Conservation (phyloP, 805 yeast genomes). For the Yarrowia sp. region DNA sequence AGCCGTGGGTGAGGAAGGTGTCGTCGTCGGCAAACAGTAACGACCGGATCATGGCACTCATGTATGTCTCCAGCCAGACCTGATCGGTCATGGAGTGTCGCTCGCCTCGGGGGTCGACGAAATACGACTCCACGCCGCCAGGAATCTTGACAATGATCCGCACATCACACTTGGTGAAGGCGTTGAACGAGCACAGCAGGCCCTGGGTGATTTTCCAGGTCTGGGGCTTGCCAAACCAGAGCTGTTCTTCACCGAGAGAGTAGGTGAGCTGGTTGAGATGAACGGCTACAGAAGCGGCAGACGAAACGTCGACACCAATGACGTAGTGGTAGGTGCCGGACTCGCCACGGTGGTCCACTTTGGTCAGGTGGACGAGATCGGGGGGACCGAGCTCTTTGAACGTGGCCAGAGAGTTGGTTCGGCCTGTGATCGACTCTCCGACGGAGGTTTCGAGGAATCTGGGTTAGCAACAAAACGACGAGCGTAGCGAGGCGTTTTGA, state of each 20-base stretch:
- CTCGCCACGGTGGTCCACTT: slow-evolving; percentile 55
- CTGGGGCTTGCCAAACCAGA: slow-evolving; percentile 73
- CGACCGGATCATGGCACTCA: slow-evolving; percentile 76
- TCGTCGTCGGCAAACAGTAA: slow-evolving; percentile 82
- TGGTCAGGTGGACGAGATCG: slow-evolving; percentile 65
- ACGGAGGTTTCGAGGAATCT: slow-evolving; percentile 57
- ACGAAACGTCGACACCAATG: slow-evolving; percentile 61
- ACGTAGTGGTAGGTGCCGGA: slow-evolving; percentile 62
- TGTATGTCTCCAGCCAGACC: slow-evolving; percentile 59
- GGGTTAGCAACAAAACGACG: slow-evolving; percentile 40
- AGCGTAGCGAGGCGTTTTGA: too few relatives aligned
- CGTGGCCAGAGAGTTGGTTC: slow-evolving; percentile 55
- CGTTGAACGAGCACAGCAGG: slow-evolving; percentile 65
- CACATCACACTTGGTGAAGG: slow-evolving; percentile 75
- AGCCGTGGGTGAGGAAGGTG: slow-evolving; percentile 78
- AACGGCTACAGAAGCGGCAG: slow-evolving; percentile 62
- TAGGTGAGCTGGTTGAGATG: slow-evolving; percentile 59
- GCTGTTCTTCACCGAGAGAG: slow-evolving; percentile 60
- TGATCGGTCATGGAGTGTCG: slow-evolving; percentile 50
- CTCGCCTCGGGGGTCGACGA: slow-evolving; percentile 51
- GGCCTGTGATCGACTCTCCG: slow-evolving; percentile 61
- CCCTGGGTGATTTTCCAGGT: slow-evolving; percentile 55
- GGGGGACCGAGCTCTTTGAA: slow-evolving; percentile 74
- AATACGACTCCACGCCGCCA: slow-evolving; percentile 53
- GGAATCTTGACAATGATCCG: slow-evolving; percentile 69